These are phyloP conservation scores for Ganoderma meredithae DNA, from an alignment of 1,284 basidiomycete genomes.

Conservation along the genomic window DNA sequence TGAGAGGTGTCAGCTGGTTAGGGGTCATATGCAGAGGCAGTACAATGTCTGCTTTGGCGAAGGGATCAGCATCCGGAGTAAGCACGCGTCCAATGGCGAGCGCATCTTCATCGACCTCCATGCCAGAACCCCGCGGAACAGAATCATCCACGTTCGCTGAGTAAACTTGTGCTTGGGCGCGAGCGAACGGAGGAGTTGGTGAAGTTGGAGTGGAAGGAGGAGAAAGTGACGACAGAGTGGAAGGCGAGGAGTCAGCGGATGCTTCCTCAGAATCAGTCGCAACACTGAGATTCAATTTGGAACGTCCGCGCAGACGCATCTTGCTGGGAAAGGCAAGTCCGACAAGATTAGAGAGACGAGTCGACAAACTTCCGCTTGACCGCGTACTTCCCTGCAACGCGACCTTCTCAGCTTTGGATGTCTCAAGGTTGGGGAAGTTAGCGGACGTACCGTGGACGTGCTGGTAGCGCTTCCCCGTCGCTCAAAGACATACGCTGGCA, in stretches of 20 bases:
- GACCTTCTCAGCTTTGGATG: conserved; percentile 7
- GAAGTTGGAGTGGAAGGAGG: conserved; percentile 33
- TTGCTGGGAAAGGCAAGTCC: conserved; percentile 32
- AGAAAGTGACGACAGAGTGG: conserved; percentile 32
- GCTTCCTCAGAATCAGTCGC: conserved; percentile 26
- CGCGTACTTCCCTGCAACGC: conserved; percentile 30
- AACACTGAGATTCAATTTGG: conserved; percentile 39
- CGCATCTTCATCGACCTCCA: conserved; percentile 32
- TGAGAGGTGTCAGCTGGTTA: conserved; percentile 25
- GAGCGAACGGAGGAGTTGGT: conserved; percentile 29
- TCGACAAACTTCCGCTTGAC: conserved; percentile 35
- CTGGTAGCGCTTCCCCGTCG: conserved; percentile 40
- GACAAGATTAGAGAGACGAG: conserved; percentile 34
- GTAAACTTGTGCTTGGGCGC: conserved; percentile 28
- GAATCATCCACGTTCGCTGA: conserved; percentile 19
- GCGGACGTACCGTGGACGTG: conserved; percentile 34
- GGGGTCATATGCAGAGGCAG: conserved; percentile 27
- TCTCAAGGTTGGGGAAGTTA: conserved; percentile 5
- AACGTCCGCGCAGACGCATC: conserved; percentile 32
- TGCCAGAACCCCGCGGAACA: conserved; percentile 4
- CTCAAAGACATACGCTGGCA: conserved; percentile 37
- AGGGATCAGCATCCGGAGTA: conserved; percentile 44
- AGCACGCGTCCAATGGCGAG: conserved; percentile 40
- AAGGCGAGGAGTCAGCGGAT: conserved; percentile 36
- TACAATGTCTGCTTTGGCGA: conserved; percentile 39